Evolutionary conservation across 768 basidiomycete species (phyloP).

Genomic region (Lepiota venenata): DNA sequence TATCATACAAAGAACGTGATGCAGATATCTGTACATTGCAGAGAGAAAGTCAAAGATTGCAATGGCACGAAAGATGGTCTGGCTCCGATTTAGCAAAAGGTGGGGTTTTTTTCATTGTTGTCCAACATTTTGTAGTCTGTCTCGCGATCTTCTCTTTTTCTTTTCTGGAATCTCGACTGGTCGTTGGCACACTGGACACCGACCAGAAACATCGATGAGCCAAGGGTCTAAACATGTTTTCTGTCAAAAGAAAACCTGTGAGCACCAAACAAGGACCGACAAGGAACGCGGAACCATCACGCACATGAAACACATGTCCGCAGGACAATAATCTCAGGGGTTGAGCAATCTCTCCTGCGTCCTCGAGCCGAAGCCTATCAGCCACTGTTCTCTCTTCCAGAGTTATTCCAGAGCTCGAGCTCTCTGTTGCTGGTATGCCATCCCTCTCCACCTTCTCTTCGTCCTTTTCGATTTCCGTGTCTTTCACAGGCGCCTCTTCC

Average conservation of each 20-base stretch:
- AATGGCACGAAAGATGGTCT: too few species aligned
- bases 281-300: constrained; percentile 23
- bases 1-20: too few species aligned
- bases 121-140: not conserved
- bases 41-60: not conserved
- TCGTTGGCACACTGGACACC: constrained; percentile 85
- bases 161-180: constrained; percentile 53
- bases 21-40: too few species aligned
- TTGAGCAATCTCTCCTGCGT: constrained; percentile 74
- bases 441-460: not conserved
- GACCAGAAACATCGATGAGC: constrained; percentile 79
- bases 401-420: constrained; percentile 1
- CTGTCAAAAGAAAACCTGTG: constrained; percentile 29
- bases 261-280: not conserved
- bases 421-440: not conserved
- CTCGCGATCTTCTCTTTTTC: constrained; percentile 25
- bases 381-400: not conserved
- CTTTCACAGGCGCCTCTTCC: not conserved
- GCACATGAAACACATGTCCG: constrained; percentile 88
- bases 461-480: not conserved
- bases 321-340: constrained; percentile 75
- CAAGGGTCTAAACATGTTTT: constrained; percentile 91
- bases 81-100: not conserved
- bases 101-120: not conserved
- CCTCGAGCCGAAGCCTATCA: constrained; percentile 47